Conservation (phyloP, 2,329 filamentous ascomycete genomes). For the Cladophialophora exuberans region DNA sequence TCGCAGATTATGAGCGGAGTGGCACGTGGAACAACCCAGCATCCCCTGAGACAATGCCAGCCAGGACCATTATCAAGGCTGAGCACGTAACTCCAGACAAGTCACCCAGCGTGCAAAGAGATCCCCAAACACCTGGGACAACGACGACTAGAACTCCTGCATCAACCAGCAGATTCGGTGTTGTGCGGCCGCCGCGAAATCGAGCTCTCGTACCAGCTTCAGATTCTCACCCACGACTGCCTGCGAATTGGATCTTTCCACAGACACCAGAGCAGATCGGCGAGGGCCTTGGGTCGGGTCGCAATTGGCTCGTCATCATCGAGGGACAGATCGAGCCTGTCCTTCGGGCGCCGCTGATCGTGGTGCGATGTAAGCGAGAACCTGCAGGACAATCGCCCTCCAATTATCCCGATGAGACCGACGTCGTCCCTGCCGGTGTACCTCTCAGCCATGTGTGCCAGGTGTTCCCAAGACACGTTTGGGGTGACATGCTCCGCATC, state of each 20-base stretch:
- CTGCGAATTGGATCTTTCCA: neutral
- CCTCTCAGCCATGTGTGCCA: constrained; percentile 24
- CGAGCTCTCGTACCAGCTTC: neutral
- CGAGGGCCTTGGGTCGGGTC: neutral
- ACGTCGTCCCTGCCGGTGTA: constrained; percentile 22
- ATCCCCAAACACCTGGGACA: neutral
- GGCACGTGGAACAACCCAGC: neutral
- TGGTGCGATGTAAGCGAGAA: constrained; percentile 9
- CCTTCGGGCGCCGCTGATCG: neutral
- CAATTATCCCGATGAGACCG: neutral
- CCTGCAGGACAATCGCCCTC: neutral
- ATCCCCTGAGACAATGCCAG: too few species aligned
- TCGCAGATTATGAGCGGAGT: neutral
- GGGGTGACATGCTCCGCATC: constrained; percentile 29
- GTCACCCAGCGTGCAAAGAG: too few species aligned
- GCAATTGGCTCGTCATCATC: neutral
- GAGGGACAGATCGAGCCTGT: neutral
- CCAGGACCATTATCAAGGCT: too few species aligned
- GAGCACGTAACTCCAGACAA: too few species aligned
- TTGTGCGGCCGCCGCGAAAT: neutral
- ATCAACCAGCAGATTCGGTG: neutral
- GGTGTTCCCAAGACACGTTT: constrained; percentile 29
- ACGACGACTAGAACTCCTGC: neutral
- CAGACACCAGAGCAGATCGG: neutral
- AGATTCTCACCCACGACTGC: neutral